Conservation (phyloP, 305 asterid genomes). For the Fraxinus xanthoxyloides region DNA sequence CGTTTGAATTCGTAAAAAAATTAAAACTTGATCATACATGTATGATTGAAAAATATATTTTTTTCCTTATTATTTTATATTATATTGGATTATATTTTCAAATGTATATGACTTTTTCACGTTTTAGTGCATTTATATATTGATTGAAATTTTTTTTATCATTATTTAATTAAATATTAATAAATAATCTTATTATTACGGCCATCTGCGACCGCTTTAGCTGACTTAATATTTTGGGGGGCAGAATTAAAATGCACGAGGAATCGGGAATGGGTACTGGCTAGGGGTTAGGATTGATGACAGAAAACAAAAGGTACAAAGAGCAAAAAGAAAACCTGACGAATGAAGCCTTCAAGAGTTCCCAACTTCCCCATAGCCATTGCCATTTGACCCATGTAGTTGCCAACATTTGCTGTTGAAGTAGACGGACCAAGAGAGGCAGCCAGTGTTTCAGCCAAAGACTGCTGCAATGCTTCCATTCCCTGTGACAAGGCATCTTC, state of each 20-base stretch:
- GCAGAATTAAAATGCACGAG: background rate
- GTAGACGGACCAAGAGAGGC: conserved; percentile 56
- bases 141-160: too few relatives aligned
- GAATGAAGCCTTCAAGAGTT: conserved; percentile 69
- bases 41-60: too few relatives aligned
- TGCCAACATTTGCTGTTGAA: conserved; percentile 60
- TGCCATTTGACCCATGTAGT: conserved; percentile 36
- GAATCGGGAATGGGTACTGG: background rate
- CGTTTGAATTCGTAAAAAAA: too few relatives aligned
- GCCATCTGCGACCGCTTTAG: too few relatives aligned
- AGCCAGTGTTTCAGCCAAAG: conserved; percentile 63
- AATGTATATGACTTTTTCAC: too few relatives aligned
- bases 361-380: conserved; percentile 80
- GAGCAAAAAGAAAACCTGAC: conserved; percentile 40
- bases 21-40: too few relatives aligned
- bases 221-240: too few relatives aligned
- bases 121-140: too few relatives aligned
- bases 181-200: too few relatives aligned
- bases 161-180: too few relatives aligned
- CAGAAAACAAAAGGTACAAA: background rate
- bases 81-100: too few relatives aligned
- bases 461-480: conserved; percentile 17
- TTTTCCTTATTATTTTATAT: too few relatives aligned
- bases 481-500: background rate
- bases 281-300: background rate